phyloP scores from a whole-genome alignment of 139 green algal genomes.

The Picochlorum sp. region DNA sequence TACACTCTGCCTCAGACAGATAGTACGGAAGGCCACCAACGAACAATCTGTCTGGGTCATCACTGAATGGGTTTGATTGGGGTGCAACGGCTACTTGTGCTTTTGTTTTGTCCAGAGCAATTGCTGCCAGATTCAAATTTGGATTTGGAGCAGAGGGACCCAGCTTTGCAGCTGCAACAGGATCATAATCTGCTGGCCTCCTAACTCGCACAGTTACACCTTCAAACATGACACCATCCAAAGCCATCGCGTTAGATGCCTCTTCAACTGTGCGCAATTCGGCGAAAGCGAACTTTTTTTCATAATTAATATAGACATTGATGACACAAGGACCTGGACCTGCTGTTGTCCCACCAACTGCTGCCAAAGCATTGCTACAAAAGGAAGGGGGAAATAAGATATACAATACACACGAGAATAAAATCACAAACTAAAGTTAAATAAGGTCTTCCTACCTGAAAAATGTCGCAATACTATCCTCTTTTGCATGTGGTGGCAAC shows the following conservation, averaged over 20 bases:
- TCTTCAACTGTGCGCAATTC: constrained; percentile 72
- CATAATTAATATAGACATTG: constrained; percentile 97
- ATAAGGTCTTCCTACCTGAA: constrained; percentile 38
- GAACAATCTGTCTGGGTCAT: constrained; percentile 69
- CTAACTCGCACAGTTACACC: constrained; percentile 83
- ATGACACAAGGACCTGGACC: constrained; percentile 83
- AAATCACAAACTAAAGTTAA: neutral
- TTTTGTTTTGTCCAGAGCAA: constrained; percentile 57
- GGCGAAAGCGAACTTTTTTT: constrained; percentile 91
- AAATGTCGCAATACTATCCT: constrained; percentile 80
- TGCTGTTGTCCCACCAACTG: constrained; percentile 84
- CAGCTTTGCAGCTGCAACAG: constrained; percentile 62
- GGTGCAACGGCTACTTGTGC: neutral
- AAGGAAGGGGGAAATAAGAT: neutral
- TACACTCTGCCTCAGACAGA: constrained; percentile 85
- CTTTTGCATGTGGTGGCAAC: constrained; percentile 75
- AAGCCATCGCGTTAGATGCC: constrained; percentile 64
- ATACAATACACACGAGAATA: neutral
- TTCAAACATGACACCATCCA: constrained; percentile 94
- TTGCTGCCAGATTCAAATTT: constrained; percentile 87
- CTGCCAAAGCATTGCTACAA: constrained; percentile 72
- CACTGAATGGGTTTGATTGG: neutral
- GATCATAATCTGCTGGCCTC: constrained; percentile 97
- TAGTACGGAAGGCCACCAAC: constrained; percentile 96
- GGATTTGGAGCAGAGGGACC: constrained; percentile 75